Evolutionary conservation across 257 asterid species (phyloP), one percentile per base, ranked within the genome.

Genomic region (Leptodermis oblonga): DNA sequence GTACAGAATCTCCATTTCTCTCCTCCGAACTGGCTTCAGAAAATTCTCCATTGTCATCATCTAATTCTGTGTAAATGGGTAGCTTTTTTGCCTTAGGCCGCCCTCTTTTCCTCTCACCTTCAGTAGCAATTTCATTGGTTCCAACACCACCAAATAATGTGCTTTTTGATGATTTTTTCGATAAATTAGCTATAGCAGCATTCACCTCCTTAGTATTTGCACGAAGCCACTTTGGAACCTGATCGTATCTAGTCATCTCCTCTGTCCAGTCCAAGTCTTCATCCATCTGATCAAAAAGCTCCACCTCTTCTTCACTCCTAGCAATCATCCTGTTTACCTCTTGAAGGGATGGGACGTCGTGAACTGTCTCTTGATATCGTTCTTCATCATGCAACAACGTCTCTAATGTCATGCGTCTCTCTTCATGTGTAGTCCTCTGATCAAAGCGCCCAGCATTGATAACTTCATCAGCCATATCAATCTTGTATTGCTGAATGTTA

Each of bases 401-500:
- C 82, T 94, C 99, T 74, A 94, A 82, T 54, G 99, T 94, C 82
- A 92, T 43, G 60, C 99, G 92, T 31, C 99, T 79, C 94, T 94
- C 99, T 80, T 94, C 99, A 74, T 94, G 99, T 23, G 99, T 94
- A 36, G 99, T 94, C 85, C 98, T 89, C 82, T 94, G 99, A 75
- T 94, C 99, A 77, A 94, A 94, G 54, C 99, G 86, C 67, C 99
- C 99, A 78, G 99, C 99, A 86, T 94, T 94, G 39, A 94, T 94
- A 74, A 94, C 99, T 76, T 94, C 99, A 85, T 94, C 99, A 63
- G 99, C 99, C 99, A 94, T 94, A 73, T 94, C 99, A 78, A 94
- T 94, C 83, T 94, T 94, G 78, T 94, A 94, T 80, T 94, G 99
- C 72, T 94, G 99, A 75, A 94, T 94, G 75, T 94, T 94, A 33